Evolutionary conservation across 495 filamentous ascomycete species (phyloP).

Genomic region (Aspergillus baeticus): DNA sequence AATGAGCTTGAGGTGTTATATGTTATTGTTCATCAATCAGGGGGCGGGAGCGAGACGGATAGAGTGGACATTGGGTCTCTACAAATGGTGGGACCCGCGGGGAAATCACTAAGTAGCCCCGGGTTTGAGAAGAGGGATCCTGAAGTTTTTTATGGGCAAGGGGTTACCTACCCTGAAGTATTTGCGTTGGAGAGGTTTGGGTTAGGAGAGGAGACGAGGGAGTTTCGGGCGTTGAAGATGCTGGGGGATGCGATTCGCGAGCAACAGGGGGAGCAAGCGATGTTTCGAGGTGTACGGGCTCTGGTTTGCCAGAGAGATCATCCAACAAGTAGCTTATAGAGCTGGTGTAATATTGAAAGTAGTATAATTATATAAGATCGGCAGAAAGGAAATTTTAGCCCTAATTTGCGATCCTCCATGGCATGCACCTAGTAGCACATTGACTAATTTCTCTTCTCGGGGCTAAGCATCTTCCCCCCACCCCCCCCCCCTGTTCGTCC

Average conservation of each 20-base stretch:
- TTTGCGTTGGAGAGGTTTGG: background rate
- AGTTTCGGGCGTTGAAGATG: background rate
- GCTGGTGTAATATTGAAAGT: no score
- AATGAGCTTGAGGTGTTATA: background rate
- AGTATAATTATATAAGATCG: no score
- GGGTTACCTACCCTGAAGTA: background rate
- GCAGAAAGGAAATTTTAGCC: no score
- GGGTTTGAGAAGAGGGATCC: background rate
- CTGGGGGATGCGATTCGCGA: background rate
- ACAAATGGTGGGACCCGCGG: no score
- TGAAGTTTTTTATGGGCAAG: background rate
- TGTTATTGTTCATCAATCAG: background rate
- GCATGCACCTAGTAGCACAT: no score
- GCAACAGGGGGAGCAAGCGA: background rate
- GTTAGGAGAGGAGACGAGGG: background rate
- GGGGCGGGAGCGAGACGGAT: background rate
- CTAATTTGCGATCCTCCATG: no score
- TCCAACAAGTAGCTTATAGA: background rate
- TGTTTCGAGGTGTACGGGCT: background rate
- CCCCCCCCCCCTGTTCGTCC: no score
- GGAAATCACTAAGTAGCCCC: no score
- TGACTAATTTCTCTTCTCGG: no score
- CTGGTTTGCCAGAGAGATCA: background rate
- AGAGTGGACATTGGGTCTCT: background rate
- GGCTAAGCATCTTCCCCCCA: no score